These are phyloP conservation scores for Trametes hirsuta DNA, from an alignment of 1,284 basidiomycete species.

Conservation along the genomic window DNA sequence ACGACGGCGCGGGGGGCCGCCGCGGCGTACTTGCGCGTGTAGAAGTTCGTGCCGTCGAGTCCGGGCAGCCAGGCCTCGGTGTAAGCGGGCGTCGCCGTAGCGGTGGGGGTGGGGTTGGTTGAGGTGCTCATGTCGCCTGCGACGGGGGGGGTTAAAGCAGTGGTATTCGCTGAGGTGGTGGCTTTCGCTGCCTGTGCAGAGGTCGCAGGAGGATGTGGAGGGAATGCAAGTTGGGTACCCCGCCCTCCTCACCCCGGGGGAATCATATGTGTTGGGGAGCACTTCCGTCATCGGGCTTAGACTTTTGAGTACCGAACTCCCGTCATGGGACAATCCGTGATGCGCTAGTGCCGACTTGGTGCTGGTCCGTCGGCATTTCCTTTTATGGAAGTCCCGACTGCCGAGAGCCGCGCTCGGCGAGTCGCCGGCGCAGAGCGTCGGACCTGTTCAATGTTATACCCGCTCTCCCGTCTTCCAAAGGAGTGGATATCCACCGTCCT, in stretches of 20 bases:
- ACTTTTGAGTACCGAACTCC: not conserved
- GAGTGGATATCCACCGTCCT: too few species aligned
- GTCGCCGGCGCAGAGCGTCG: not conserved
- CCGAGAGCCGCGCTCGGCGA: not conserved
- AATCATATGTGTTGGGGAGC: not conserved
- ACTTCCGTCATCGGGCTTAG: not conserved
- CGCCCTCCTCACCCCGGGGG: not conserved
- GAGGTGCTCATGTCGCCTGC: not conserved
- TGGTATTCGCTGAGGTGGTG: not conserved
- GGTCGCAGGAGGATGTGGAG: not conserved
- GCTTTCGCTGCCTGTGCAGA: not conserved
- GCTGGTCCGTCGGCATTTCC: not conserved
- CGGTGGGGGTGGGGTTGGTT: not conserved
- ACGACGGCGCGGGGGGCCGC: conserved; percentile 60
- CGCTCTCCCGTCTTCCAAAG: too few species aligned
- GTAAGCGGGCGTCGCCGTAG: conserved; percentile 10
- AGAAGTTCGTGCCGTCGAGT: conserved; percentile 44
- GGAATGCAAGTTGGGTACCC: not conserved
- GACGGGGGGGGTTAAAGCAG: too few species aligned
- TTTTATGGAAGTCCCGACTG: not conserved
- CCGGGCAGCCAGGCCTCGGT: conserved; percentile 43
- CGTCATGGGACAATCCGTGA: not conserved
- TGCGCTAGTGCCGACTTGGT: not conserved
- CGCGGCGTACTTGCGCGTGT: conserved; percentile 45
- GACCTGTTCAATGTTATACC: not conserved